Evolutionary conservation across 2,329 filamentous ascomycete species (phyloP), one percentile per base, ranked within the genome.

Genomic region (Bipolaris zeicola): DNA sequence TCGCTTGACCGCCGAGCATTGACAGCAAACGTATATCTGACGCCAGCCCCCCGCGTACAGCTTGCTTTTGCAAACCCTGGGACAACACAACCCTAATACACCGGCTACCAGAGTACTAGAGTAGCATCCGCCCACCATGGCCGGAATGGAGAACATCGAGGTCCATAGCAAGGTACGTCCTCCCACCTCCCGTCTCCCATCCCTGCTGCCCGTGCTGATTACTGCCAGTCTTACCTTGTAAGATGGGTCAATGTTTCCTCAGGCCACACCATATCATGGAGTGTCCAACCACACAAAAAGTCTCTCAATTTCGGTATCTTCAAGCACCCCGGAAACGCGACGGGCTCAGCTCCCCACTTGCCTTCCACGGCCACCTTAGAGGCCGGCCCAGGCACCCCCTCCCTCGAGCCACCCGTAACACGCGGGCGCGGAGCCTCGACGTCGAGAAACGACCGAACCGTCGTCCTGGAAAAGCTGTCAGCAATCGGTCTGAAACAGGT

Each of bases 231-330:
- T 63, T 99, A 99, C 79, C 92, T 99, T 68, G 91, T 99, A 55
- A 92, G 95, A 72, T 99, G 95, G 94, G 91, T 97, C 67, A 89
- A 92, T 74, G 94, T 97, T 66, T 88, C 92, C 53, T 88, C 92
- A 62, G 90, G 90, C 51, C 89, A 96, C 76, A 96, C 93, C 48
- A 92, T 99, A 68, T 96, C 93, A 14, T 99, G 95, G 95, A 97
- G 92, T 71, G 87, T 99, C 37, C 93, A 98, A 74, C 95, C 95
- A 41, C 92, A 98, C 77, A 98, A 96, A 81, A 98, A 97, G 80
- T 97, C 94, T 57, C 89, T 99, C 77, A 97, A 98, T 79, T 96
- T 99, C 76, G 95, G 93, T 72, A 90, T 99, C 71, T 96, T 99
- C 78, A 98, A 97, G 76, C 95, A 98, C 76, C 94, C 95, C 2